Conservation (phyloP, 1,139 yeast species). For the Pneumocystis jirovecii region DNA sequence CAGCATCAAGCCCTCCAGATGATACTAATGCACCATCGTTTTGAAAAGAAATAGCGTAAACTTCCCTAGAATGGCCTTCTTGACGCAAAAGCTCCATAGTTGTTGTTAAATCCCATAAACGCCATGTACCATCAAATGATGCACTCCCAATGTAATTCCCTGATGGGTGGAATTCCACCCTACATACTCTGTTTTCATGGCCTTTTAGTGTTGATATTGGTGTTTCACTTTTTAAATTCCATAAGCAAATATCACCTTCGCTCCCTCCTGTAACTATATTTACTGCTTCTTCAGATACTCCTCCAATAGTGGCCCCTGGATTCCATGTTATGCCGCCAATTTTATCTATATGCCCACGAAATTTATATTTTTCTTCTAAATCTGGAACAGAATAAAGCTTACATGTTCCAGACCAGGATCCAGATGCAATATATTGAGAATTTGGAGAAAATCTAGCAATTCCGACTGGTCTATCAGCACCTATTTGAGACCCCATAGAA, state of each 20-base stretch:
- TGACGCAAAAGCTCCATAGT: constrained; percentile 40
- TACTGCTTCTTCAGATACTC: not conserved
- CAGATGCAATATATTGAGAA: constrained; percentile 37
- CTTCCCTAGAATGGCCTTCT: constrained; percentile 76
- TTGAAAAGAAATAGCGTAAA: constrained; percentile 50
- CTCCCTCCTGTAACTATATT: constrained; percentile 12
- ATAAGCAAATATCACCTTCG: constrained; percentile 22
- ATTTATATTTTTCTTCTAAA: constrained; percentile 21
- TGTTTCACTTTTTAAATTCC: constrained; percentile 7
- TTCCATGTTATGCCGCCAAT: constrained; percentile 60
- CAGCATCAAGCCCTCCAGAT: constrained; percentile 68
- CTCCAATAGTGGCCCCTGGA: constrained; percentile 20
- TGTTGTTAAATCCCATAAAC: constrained; percentile 59
- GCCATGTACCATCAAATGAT: constrained; percentile 80
- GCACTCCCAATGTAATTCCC: constrained; percentile 48
- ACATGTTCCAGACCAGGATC: constrained; percentile 75
- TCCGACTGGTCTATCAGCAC: constrained; percentile 56
- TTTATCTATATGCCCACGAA: constrained; percentile 42
- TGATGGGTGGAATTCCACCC: constrained; percentile 53
- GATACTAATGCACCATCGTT: constrained; percentile 64
- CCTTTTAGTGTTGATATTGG: constrained; percentile 21
- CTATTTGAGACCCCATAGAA: constrained; percentile 54
- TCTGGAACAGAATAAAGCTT: constrained; percentile 33
- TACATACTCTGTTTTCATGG: constrained; percentile 46
- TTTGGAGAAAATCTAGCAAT: constrained; percentile 35